phyloP scores from a whole-genome alignment of 495 filamentous ascomycete genomes.

The Annulohypoxylon stygium region DNA sequence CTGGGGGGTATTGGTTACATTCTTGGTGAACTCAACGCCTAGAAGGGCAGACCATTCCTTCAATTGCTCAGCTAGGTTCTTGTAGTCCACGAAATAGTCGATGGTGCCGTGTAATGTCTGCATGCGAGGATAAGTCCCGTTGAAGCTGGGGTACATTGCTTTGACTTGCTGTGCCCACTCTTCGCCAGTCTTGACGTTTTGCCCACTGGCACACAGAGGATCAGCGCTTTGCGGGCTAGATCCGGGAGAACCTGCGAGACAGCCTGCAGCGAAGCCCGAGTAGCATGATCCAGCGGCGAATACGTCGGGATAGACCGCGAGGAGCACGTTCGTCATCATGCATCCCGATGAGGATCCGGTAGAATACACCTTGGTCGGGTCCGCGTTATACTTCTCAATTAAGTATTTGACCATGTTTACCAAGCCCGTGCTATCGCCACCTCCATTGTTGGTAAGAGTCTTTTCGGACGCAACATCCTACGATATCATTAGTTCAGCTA shows the following conservation, averaged over 20 bases:
- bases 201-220: constrained; percentile 54
- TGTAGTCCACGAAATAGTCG: constrained; percentile 52
- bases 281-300: constrained; percentile 58
- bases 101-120: constrained; percentile 58
- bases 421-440: constrained; percentile 59
- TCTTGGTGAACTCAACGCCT: constrained; percentile 48
- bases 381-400: constrained; percentile 59
- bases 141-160: constrained; percentile 54
- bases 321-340: constrained; percentile 65
- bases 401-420: constrained; percentile 66
- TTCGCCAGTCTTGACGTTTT: constrained; percentile 50
- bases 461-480: constrained; percentile 58
- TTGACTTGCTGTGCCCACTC: constrained; percentile 53
- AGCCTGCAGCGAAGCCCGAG: constrained; percentile 57
- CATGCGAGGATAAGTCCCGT: constrained; percentile 52
- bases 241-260: constrained; percentile 53
- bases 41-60: constrained; percentile 59
- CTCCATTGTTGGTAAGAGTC: constrained; percentile 57
- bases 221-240: constrained; percentile 57
- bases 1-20: constrained; percentile 53
- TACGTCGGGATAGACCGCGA: constrained; percentile 56
- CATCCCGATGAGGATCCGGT: constrained; percentile 63
- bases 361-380: constrained; percentile 60
- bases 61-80: constrained; percentile 61
- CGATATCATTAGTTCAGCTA: constrained; percentile 1